Evolutionary conservation across 805 yeast species (phyloP).

Genomic region (Candida sanyiensis): DNA sequence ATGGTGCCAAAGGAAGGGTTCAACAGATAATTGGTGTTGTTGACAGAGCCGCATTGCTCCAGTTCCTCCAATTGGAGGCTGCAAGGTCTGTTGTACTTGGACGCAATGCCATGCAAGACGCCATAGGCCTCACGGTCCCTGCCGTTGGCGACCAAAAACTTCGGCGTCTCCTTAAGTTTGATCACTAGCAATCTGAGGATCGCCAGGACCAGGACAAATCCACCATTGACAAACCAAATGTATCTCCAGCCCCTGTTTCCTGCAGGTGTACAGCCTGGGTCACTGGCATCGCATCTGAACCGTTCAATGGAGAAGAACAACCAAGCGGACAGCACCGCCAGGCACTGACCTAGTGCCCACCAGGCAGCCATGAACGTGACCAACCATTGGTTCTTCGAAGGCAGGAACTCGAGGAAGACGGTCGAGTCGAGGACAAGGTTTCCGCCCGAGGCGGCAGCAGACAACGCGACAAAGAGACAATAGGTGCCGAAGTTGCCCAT

Average conservation of each 20-base stretch:
- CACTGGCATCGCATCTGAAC: conserved; percentile 39
- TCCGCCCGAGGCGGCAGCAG: conserved; percentile 46
- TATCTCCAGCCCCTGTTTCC: conserved; percentile 54
- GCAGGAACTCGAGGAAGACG: conserved; percentile 44
- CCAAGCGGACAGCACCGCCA: conserved; percentile 44
- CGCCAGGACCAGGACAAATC: conserved; percentile 41
- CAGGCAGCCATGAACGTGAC: conserved; percentile 45
- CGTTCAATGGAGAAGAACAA: conserved; percentile 39
- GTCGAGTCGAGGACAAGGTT: conserved; percentile 46
- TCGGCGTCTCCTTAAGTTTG: conserved; percentile 46
- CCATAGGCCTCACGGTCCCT: conserved; percentile 43
- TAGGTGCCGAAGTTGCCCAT: conserved; percentile 43
- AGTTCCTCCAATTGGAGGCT: conserved; percentile 42
- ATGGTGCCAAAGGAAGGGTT: conserved; percentile 26
- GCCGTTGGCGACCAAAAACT: conserved; percentile 43
- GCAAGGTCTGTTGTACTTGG: conserved; percentile 35
- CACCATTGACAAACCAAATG: conserved; percentile 46
- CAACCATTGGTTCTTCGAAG: conserved; percentile 43
- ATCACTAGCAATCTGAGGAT: conserved; percentile 39
- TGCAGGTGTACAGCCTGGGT: conserved; percentile 34
- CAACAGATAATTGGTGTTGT: conserved; percentile 22
- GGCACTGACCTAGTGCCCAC: conserved; percentile 55
- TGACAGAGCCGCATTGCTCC: conserved; percentile 36
- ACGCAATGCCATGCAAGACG: conserved; percentile 39
- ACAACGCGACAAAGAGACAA: conserved; percentile 39